Evolutionary conservation across 176 grass and related monocot species (phyloP), one percentile per base, ranked within the genome.

Genomic region (Elaeis guineensis): DNA sequence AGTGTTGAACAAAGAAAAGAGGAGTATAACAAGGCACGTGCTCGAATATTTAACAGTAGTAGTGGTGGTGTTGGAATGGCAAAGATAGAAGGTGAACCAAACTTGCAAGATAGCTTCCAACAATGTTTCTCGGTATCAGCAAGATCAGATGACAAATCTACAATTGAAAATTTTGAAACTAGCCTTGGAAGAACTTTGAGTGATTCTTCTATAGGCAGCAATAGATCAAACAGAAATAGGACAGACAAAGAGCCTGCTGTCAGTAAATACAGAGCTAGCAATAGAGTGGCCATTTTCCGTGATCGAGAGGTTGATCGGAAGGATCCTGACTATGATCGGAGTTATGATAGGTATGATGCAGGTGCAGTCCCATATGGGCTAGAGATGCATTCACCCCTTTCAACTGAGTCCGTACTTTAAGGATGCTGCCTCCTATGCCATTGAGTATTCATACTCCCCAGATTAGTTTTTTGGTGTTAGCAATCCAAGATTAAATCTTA

Each of bases 241-340:
- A 66, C 50, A 22, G 87, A 85, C 8, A 80, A 77, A 63, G 92
- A 91, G 58, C 78, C 62, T 48, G 67, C 57, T 60, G 58, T 72
- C 25, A 79, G 44, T 56, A 90, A 77, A 54, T 65, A 67, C 52
- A 89, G 77, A 69, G 60, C 82, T 18, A 79, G 80, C 56, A 77
- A 65, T 52, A 90, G 85, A 58, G 93, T 98, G 58, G 94, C 94
- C 19, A 89, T 98, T 71, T 98, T 98, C 65, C 75, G 94, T 29
- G 94, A 98, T 53, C 94, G 87, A 21, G 94, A 98, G 17, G 69
- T 90, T 0, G 94, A 98, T 53, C 76, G 94, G 49, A 98, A 92
- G 64, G 94, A 98, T 92, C 94, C 94, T 77, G 94, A 98, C 67
- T 98, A 98, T 77, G 88, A 98, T 62, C 81, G 94, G 72, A 98